These are phyloP conservation scores for Suaeda aralocaspica DNA, from an alignment of 148 eudicot genomes.

Conservation along the genomic window DNA sequence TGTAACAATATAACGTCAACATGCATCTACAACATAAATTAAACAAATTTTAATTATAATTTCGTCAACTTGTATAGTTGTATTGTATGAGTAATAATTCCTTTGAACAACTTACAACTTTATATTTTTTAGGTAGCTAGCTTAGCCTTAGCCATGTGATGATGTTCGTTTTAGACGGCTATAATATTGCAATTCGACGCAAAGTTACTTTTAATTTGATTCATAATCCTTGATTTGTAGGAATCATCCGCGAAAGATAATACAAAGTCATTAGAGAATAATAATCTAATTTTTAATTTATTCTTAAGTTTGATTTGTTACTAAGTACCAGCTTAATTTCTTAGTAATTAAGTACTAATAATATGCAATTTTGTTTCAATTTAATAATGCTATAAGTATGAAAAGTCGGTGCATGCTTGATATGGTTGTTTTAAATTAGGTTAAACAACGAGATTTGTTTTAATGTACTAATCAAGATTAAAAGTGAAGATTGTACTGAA, in stretches of 20 bases:
- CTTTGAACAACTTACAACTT: background rate
- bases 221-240: background rate
- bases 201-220: no score
- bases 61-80: no score
- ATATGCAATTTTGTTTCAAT: background rate
- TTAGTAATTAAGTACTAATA: background rate
- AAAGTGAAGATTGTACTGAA: background rate
- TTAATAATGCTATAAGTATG: background rate
- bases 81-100: no score
- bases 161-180: background rate
- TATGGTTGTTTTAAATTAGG: constrained; percentile 1
- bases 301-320: no score
- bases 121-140: no score
- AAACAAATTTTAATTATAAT: no score
- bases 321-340: no score
- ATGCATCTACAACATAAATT: background rate
- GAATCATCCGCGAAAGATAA: constrained; percentile 8
- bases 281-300: no score
- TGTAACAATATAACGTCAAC: constrained; percentile 7
- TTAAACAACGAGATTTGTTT: background rate
- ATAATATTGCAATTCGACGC: constrained; percentile 5
- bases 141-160: constrained; percentile 20
- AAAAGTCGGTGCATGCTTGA: constrained; percentile 14
- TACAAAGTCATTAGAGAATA: no score
- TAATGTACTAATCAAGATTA: background rate